Evolutionary conservation across 306 rosid genomes (phyloP), one percentile per base, ranked within the genome.

Genomic region (Prunus mongolica): DNA sequence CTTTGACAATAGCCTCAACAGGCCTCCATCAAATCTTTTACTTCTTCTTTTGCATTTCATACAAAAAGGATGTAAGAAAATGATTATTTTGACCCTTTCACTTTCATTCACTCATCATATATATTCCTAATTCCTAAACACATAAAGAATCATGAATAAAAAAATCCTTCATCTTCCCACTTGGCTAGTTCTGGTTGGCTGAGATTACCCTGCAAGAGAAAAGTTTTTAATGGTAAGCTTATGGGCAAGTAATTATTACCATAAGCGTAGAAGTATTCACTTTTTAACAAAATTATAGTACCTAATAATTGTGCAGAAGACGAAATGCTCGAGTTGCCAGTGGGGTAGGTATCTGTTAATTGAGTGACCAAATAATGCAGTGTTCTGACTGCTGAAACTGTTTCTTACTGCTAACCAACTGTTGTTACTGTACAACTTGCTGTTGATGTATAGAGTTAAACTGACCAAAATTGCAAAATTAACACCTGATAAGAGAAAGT

Each of bases 111-210:
- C 80, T 69, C 85, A 84, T 82, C 87, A 87, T 69, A 74, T 81
- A 80, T 84, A 75, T 82, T 81, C 79, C 82, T 78, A 73, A 46
- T 61, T 73, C 47, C 78, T 68, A 83, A 83, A 84, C 81, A 90
- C 81, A 78, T 71, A 88, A 91, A 91, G 91, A 91, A 91, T 87
- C 84, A 73, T 82, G 87, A 88, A 88, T 84, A 60, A 62, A 84
- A 73, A 88, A 78, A 84, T 83, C 79, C 74, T 14, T 47, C 84
- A 75, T 83, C 82, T 30, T 79, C 88, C 82, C 84, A 87, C 87
- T 49, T 57, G 84, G 74, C 82, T 12, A 69, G 14, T 65, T 68
- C 76, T 62, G 49, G 47, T 76, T 64, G 81, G 78, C 13, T 9
- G 50, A 67, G 75, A 38, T 70, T 30, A 46, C 84, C 93, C 97